Evolutionary conservation across 2,329 filamentous ascomycete species (phyloP), one percentile per base, ranked within the genome.

Genomic region (Talaromyces sp.): DNA sequence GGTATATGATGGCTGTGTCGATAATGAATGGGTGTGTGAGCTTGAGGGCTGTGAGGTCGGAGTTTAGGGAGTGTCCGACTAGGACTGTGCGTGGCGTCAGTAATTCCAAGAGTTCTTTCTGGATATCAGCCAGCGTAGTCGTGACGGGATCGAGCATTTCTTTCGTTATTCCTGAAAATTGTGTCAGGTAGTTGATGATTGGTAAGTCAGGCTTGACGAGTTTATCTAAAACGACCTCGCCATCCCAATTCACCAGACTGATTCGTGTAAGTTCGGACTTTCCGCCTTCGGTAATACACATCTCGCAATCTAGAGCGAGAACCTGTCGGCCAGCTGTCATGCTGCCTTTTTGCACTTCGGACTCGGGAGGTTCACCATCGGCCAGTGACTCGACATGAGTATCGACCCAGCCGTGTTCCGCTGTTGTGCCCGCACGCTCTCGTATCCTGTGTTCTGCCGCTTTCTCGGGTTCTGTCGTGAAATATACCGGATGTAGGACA

Each of bases 111-210:
- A 99, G 84, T 68, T 88, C 89, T 63, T 85, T 77, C 76, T 99
- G 95, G 60, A 99, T 91, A 74, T 98, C 93, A 63, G 78, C 71
- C 9, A 97, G 85, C 0, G 89, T 93, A 2, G 93, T 98, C 0
- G 91, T 96, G 45, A 98, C 89, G 39, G 89, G 85, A 47, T 88
- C 86, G 37, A 99, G 86, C 86, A 93, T 93, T 68, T 89, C 87
- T 72, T 90, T 85, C 3, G 94, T 99, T 73, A 99, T 97, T 68
- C 95, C 95, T 0, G 95, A 99, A 77, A 88, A 96, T 63, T 83
- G 89, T 1, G 95, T 99, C 47, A 99, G 84, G 75, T 99, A 98
- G 81, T 99, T 90, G 64, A 87, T 89, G 72, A 99, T 93, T n/a
- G 91, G 89, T 69, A 90, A 89, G 52, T 89, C 85, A 0, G 95